Evolutionary conservation across 495 filamentous ascomycete genomes (phyloP).

Genomic region (Tuber melanosporum): DNA sequence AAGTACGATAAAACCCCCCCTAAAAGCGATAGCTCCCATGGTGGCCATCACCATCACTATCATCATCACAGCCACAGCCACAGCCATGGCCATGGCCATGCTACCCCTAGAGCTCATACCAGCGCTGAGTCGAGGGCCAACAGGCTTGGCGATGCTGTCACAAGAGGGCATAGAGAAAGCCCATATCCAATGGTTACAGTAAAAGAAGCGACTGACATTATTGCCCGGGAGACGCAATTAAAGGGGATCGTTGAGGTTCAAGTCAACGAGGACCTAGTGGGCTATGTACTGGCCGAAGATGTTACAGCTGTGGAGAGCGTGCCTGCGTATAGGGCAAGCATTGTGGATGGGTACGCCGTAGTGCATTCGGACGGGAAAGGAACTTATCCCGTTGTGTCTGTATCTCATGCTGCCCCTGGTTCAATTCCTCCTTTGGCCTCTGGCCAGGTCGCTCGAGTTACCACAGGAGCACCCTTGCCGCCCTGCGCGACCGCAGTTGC

Average conservation of each 20-base stretch:
- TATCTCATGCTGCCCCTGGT: constrained; percentile 74
- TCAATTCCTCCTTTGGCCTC: constrained; percentile 54
- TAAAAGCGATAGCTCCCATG: constrained; percentile 20
- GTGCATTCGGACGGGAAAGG: constrained; percentile 54
- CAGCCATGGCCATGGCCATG: constrained; percentile 59
- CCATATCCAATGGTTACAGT: constrained; percentile 92
- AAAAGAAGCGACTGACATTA: constrained; percentile 65
- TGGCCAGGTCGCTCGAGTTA: constrained; percentile 81
- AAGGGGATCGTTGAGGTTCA: constrained; percentile 51
- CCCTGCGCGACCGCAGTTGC: constrained; percentile 83
- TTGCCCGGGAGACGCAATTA: constrained; percentile 60
- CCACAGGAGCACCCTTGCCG: constrained; percentile 87
- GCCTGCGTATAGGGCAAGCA: constrained; percentile 88
- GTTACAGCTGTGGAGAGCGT: constrained; percentile 73
- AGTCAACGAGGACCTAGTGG: constrained; percentile 60
- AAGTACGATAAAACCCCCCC: constrained; percentile 17
- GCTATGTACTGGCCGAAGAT: constrained; percentile 73
- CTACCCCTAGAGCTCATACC: constrained; percentile 65
- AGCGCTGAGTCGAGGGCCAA: constrained; percentile 62
- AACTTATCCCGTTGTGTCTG: constrained; percentile 75
- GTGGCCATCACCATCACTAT: constrained; percentile 48
- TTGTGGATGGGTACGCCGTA: constrained; percentile 94
- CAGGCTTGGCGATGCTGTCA: constrained; percentile 72
- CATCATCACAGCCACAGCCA: constrained; percentile 55
- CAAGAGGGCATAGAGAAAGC: constrained; percentile 67